phyloP scores from a whole-genome alignment of 2,329 filamentous ascomycete genomes.

The Cladorrhinum sp. region DNA sequence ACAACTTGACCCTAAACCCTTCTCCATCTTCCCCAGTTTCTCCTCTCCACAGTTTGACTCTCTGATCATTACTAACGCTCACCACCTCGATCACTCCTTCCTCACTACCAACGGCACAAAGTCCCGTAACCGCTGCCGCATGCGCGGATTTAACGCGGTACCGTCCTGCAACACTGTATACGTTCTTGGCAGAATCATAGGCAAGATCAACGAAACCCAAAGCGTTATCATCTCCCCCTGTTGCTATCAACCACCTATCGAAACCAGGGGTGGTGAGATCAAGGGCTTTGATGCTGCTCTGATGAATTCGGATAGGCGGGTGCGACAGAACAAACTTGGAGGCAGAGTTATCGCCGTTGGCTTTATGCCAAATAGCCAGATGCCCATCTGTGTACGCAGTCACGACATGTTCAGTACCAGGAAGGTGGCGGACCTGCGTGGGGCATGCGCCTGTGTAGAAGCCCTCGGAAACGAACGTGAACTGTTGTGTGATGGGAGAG shows the following conservation, averaged over 20 bases:
- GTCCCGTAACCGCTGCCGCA: conserved; percentile 66
- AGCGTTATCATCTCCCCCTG: conserved; percentile 86
- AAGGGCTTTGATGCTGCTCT: conserved; percentile 73
- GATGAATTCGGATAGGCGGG: conserved; percentile 60
- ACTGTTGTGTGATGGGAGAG: conserved; percentile 35
- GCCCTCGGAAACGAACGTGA: conserved; percentile 51
- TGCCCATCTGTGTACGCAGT: conserved; percentile 82
- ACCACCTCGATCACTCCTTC: conserved; percentile 32
- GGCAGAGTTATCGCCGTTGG: neutral
- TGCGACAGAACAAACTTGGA: conserved; percentile 24
- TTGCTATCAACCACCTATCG: conserved; percentile 52
- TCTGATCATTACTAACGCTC: conserved; percentile 59
- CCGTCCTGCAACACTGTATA: conserved; percentile 27
- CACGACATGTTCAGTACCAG: conserved; percentile 43
- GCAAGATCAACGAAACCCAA: conserved; percentile 53
- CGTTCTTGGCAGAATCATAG: conserved; percentile 30
- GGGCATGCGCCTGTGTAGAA: conserved; percentile 72
- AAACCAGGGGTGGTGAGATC: conserved; percentile 36
- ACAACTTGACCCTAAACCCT: conserved; percentile 35
- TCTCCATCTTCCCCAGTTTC: conserved; percentile 1
- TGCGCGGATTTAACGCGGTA: conserved; percentile 57
- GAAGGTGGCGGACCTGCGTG: conserved; percentile 56
- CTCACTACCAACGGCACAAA: conserved; percentile 36
- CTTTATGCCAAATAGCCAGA: conserved; percentile 53
- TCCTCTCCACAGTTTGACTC: conserved; percentile 54